Base-by-base conservation (phyloP, 345 rosid species). In the Excoecaria cochinchinensis region DNA sequence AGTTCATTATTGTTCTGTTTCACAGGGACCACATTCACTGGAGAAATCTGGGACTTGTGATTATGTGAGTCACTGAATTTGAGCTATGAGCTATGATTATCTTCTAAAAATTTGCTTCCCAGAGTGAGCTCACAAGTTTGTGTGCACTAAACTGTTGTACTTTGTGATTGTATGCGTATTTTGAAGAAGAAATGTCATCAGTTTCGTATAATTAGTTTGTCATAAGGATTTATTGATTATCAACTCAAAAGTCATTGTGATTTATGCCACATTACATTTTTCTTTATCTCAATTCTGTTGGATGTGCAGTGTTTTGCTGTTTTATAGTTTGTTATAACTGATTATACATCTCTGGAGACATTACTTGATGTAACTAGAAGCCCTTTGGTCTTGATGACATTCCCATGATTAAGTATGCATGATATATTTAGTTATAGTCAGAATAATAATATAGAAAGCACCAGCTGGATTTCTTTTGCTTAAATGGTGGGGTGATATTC, bases 11-110 rank as follows among this genome's bases (percentile, higher is more conserved):
- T 69, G 22, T 74, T 82, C 67, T 79, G 46, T 46, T 78, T 83
- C 65, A 76, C 83, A 96, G 99, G 97, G 89, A 78, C 97, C 97
- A 62, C 69, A 82, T 66, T 85, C 82, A 57, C 62, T 96, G 78
- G 78, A 82, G 84, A 89, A 79, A 84, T 81, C 80, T 60, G 98
- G 89, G 75, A 67, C 50, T 42, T 96, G 99, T 53, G 78, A 88
- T 75, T 96, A 88, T 71, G 98, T 93, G 82, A 91, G 97, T 87
- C 44, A 40, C 79, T 76, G 72, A 65, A 73, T 70, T 77, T 83
- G 65, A 50, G 56, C 15, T 57, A 25, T 72, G 15, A 22, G 40
- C 17, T 53, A 68, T 51, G 36, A 65, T 60, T 22, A 22, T 70
- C 57, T 56, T 77, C 48, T 72, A 13, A 67, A 53, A 64, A 25